Percentiles rank a stretch among this genome's conserved stretches.
Conservation (phyloP, 192 early-diverging fungal species). For the Piromyces sp. region DNA sequence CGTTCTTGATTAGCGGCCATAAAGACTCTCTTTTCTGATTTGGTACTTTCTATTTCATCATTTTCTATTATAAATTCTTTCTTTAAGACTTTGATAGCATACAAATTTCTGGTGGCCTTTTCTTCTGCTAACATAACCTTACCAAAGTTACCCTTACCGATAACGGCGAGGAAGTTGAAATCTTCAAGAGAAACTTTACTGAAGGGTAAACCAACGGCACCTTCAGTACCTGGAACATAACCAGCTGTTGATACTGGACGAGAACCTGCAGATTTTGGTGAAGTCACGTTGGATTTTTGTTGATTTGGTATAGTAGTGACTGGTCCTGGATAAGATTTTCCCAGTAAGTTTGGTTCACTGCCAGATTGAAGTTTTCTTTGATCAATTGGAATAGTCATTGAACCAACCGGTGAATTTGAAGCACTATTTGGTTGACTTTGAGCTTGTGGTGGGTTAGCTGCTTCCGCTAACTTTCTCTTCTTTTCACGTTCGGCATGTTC, state of each 20-base stretch:
- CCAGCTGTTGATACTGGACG: not conserved
- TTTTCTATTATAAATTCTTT: not conserved
- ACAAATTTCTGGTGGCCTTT: slow-evolving; percentile 22
- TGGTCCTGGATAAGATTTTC: not conserved
- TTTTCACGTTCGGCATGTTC: slow-evolving; percentile 28
- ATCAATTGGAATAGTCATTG: not conserved
- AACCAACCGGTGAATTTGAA: not conserved
- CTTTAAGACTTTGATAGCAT: not conserved
- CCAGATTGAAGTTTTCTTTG: not conserved
- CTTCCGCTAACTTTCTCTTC: not conserved
- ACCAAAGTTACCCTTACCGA: slow-evolving; percentile 98
- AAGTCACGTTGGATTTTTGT: not conserved
- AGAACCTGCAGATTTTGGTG: not conserved
- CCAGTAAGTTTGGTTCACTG: not conserved
- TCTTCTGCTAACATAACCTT: slow-evolving; percentile 98
- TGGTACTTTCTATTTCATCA: not conserved
- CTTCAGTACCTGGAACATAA: not conserved
- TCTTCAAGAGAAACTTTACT: slow-evolving; percentile 41
- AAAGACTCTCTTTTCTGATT: not conserved
- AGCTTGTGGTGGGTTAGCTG: not conserved
- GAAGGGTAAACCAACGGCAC: not conserved
- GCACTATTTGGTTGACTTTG: not conserved
- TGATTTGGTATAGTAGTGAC: not conserved
- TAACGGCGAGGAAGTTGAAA: slow-evolving; percentile 82
- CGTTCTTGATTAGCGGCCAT: not conserved